phyloP scores from a whole-genome alignment of 169 alveolate species.

The Plasmodium gaboni region DNA sequence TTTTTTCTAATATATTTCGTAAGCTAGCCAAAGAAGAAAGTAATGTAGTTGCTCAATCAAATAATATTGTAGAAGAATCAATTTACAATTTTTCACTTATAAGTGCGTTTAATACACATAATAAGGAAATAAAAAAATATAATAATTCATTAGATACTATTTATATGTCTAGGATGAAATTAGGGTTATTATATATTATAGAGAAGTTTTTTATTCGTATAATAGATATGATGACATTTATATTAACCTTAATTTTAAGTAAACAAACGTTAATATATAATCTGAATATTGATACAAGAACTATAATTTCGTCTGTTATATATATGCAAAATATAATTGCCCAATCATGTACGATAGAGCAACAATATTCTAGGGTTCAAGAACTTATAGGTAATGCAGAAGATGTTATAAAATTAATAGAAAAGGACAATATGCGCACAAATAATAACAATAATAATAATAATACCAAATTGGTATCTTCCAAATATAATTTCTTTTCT shows the following conservation, averaged over 20 bases:
- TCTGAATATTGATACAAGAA: slow-evolving; percentile 16
- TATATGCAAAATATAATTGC: slow-evolving; percentile 64
- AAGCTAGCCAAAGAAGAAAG: slow-evolving; percentile 68
- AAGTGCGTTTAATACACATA: slow-evolving; percentile 42
- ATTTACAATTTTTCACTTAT: slow-evolving; percentile 41
- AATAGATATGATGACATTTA: slow-evolving; percentile 42
- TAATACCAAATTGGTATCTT: background rate
- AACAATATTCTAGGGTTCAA: slow-evolving; percentile 71
- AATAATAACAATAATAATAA: background rate
- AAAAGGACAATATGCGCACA: slow-evolving; percentile 20
- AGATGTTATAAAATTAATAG: slow-evolving; percentile 43
- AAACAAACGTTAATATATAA: slow-evolving; percentile 29
- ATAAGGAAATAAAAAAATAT: slow-evolving; percentile 33
- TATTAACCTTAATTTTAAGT: slow-evolving; percentile 41
- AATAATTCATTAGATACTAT: slow-evolving; percentile 37
- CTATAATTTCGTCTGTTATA: slow-evolving; percentile 52
- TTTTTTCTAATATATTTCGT: slow-evolving; percentile 55
- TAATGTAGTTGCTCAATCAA: slow-evolving; percentile 43
- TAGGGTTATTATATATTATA: slow-evolving; percentile 50
- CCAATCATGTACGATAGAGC: slow-evolving; percentile 66
- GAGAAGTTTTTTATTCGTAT: slow-evolving; percentile 42
- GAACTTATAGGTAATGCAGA: slow-evolving; percentile 74
- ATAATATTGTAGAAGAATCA: slow-evolving; percentile 44
- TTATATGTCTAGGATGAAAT: slow-evolving; percentile 35
- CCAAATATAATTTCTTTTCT: background rate